Base-by-base conservation (phyloP, 1,284 basidiomycete genomes). In the Pseudozyma sp. region DNA sequence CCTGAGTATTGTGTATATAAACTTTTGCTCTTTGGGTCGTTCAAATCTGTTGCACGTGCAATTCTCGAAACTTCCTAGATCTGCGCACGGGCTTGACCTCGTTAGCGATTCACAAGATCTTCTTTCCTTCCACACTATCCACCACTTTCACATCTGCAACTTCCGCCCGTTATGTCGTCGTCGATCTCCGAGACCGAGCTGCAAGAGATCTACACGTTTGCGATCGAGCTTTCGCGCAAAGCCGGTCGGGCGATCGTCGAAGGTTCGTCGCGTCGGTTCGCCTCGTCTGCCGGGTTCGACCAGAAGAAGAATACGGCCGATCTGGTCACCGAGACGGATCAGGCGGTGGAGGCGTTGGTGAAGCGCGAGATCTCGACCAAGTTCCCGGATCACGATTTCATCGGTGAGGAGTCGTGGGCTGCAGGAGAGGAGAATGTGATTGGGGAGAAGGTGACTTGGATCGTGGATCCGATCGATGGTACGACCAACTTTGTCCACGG, bases 291-390 rank as follows among this genome's bases (percentile, higher is more conserved):
- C 2, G 55, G 69, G 24, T 77, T 75, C 43, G 72, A 79, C 31
- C 70, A 76, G 52, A 83, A 83, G 73, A 82, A 81, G 49, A 84
- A 84, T 55, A 81, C 82, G 19, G 65, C 71, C 16, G 69, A 87
- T 52, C 88, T 97, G 40, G 96, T 98, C n/a, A 98, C 96, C 0
- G 92, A 97, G 86, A 97, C 94, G 80, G 95, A 99, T 85, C 92
- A 97, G 67, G 90, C 88, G 40, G 94, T 97, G 13, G 95, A 98
- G 84, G 90, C 92, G 73, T 87, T 95, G 58, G 92, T 97, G 48
- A 90, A 90, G 84, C 83, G 87, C 55, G 88, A 90, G 83, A 90
- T 97, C 67, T 86, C 86, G 35, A 85, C 86, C 31, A 87, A 87
- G 50, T 97, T 92, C 85, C 94, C 94, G 0, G 81, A 86, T 11